Conservation (phyloP, 441 rosid species). For the Kokia cookei region DNA sequence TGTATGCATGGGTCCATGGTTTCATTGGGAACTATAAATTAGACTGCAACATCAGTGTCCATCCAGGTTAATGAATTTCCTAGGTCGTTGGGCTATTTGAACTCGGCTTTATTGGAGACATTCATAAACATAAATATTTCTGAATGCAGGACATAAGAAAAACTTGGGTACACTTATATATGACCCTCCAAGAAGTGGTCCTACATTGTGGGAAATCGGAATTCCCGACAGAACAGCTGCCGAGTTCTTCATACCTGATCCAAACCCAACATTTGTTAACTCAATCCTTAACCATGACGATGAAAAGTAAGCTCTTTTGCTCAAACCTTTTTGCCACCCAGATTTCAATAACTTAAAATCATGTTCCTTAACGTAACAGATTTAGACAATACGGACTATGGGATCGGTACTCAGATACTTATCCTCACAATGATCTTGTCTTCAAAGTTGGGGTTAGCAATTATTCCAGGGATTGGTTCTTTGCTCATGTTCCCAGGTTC, state of each 20-base stretch:
- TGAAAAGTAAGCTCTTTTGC: conserved; percentile 26
- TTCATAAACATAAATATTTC: background rate
- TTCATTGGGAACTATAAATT: conserved; percentile 46
- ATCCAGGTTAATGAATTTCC: conserved; percentile 27
- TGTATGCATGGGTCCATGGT: conserved; percentile 61
- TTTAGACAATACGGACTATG: conserved; percentile 63
- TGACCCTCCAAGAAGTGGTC: conserved; percentile 55
- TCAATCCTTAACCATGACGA: conserved; percentile 12
- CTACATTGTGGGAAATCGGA: conserved; percentile 29
- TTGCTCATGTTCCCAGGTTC: conserved; percentile 57
- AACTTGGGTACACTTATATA: conserved; percentile 30
- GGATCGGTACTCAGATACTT: conserved; percentile 51
- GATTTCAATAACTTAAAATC: background rate
- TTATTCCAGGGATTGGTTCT: conserved; percentile 49
- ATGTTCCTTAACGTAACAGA: conserved; percentile 17
- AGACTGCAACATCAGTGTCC: conserved; percentile 19
- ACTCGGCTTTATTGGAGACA: background rate
- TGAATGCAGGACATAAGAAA: conserved; percentile 25
- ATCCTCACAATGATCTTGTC: conserved; percentile 32
- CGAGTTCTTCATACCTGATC: conserved; percentile 5
- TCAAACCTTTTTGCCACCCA: no score
- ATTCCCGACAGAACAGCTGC: no score
- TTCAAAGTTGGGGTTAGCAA: conserved; percentile 37
- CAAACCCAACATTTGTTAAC: conserved; percentile 32
- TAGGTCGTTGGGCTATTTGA: background rate